Conservation (phyloP, 2,329 filamentous ascomycete genomes). For the Sphaerostilbella broomeana region DNA sequence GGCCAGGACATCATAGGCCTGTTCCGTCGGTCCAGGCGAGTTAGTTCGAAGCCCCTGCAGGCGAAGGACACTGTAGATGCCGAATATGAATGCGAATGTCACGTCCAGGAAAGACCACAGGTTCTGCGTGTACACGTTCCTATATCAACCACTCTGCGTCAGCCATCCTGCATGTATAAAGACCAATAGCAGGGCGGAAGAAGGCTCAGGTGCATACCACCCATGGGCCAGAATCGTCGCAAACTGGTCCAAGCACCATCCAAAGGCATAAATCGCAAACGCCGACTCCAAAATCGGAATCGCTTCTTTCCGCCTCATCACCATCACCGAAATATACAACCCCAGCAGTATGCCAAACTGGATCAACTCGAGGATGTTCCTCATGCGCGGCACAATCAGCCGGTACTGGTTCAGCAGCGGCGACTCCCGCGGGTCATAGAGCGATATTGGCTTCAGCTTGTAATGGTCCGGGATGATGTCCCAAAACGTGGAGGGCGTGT, state of each 20-base stretch:
- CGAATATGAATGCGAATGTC: conserved; percentile 66
- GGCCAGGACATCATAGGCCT: conserved; percentile 71
- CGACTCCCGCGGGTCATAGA: conserved; percentile 71
- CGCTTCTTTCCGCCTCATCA: conserved; percentile 50
- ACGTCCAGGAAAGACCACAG: conserved; percentile 84
- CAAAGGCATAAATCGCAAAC: conserved; percentile 68
- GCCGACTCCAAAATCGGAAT: conserved; percentile 54
- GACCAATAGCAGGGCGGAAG: neutral
- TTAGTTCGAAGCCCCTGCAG: conserved; percentile 54
- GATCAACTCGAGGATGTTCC: conserved; percentile 66
- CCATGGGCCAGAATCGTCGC: conserved; percentile 70
- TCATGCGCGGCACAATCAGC: conserved; percentile 71
- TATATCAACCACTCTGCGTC: conserved; percentile 20
- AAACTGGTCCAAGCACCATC: conserved; percentile 74
- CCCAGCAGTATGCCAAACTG: conserved; percentile 65
- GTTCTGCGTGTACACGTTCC: conserved; percentile 81
- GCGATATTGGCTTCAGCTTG: conserved; percentile 72
- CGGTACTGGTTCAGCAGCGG: conserved; percentile 79
- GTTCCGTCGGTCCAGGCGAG: conserved; percentile 46
- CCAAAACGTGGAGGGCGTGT: conserved; percentile 74
- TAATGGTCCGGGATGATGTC: conserved; percentile 82
- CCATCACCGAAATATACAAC: conserved; percentile 69
- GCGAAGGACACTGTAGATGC: conserved; percentile 60
- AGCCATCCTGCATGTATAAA: neutral
- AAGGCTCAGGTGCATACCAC: conserved; percentile 35